Conservation (phyloP, 2,329 filamentous ascomycete species). For the Cladorrhinum sp. region DNA sequence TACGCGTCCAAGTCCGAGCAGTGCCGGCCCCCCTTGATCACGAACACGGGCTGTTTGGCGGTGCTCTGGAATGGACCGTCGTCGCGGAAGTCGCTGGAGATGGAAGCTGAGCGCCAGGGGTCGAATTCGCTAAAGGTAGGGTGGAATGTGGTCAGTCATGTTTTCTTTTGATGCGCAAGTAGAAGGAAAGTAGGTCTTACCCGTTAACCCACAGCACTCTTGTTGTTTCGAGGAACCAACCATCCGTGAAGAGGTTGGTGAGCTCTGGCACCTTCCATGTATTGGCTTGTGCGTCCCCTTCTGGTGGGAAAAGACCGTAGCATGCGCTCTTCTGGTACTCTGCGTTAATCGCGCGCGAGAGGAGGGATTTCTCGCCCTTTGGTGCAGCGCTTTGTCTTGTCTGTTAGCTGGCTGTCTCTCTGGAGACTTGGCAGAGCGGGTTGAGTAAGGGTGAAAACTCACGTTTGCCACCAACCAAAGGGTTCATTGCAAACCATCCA, state of each 20-base stretch:
- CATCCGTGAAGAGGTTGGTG: constrained; percentile 53
- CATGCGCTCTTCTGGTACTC: constrained; percentile 57
- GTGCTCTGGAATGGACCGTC: constrained; percentile 51
- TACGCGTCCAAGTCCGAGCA: constrained; percentile 50
- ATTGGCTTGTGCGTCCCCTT: constrained; percentile 49
- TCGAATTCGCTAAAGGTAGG: constrained; percentile 45
- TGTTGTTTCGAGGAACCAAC: constrained; percentile 53
- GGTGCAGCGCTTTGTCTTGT: background rate
- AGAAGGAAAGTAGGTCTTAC: constrained; percentile 25
- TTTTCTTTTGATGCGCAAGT: too few relatives aligned
- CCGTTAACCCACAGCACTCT: constrained; percentile 58
- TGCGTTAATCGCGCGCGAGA: constrained; percentile 48
- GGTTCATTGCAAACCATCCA: constrained; percentile 65
- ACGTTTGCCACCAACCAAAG: constrained; percentile 56
- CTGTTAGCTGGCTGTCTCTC: too few relatives aligned
- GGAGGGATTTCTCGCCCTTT: constrained; percentile 39
- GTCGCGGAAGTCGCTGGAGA: constrained; percentile 51
- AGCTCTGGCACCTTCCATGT: constrained; percentile 44
- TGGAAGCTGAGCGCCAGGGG: constrained; percentile 55
- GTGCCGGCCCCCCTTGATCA: constrained; percentile 54
- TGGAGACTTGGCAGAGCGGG: background rate
- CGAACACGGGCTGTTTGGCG: constrained; percentile 44
- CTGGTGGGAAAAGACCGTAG: constrained; percentile 50
- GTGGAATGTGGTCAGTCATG: constrained; percentile 1
- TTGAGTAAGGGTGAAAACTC: constrained; percentile 21